These are phyloP conservation scores for Aspergillus floridensis DNA, from an alignment of 2,329 filamentous ascomycete genomes.

Conservation along the genomic window DNA sequence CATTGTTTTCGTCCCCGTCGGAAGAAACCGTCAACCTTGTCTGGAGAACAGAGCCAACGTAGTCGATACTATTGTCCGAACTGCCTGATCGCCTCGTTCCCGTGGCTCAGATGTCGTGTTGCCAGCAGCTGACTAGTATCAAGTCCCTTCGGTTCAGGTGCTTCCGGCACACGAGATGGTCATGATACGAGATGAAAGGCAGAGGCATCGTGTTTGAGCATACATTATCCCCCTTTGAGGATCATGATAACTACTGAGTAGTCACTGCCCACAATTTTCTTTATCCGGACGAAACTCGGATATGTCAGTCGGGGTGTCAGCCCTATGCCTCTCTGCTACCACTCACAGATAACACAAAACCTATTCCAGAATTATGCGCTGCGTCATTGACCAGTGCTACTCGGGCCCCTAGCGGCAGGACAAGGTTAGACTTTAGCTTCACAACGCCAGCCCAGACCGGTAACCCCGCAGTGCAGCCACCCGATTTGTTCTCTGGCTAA, in stretches of 20 bases:
- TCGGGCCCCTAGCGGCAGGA: background rate
- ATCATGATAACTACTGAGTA: background rate
- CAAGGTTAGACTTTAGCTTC: conserved; percentile 7
- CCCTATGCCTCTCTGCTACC: background rate
- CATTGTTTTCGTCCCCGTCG: background rate
- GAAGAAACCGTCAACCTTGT: background rate
- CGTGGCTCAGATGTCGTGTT: background rate
- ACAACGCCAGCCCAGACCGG: conserved; percentile 3
- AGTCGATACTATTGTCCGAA: background rate
- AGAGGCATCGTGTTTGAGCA: background rate
- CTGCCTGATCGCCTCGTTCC: background rate
- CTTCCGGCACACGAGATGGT: conserved; percentile 5
- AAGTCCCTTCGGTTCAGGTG: background rate
- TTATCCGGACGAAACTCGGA: background rate
- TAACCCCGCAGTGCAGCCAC: conserved; percentile 4
- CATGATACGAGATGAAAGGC: background rate
- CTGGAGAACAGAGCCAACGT: background rate
- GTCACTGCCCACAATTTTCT: no score
- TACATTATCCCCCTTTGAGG: background rate
- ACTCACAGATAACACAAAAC: background rate
- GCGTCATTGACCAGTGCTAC: background rate
- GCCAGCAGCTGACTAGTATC: conserved; percentile 5
- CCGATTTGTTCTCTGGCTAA: background rate
- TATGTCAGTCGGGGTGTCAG: background rate
- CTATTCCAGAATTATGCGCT: background rate